phyloP scores from a whole-genome alignment of 2,329 filamentous ascomycete genomes.

The Elsinoe necatrix region DNA sequence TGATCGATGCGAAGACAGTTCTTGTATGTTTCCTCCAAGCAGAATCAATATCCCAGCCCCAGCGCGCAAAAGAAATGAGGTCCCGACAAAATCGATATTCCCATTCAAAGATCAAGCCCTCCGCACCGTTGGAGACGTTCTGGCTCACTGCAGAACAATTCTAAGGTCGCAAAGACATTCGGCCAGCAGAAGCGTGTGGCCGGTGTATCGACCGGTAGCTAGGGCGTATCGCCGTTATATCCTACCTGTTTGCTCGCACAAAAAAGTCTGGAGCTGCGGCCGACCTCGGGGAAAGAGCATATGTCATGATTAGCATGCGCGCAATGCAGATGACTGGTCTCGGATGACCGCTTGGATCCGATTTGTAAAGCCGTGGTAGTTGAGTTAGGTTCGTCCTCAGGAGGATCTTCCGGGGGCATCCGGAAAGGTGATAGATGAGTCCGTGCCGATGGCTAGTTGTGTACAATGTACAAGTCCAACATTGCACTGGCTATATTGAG shows the following conservation, averaged over 20 bases:
- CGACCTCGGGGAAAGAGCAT: background rate
- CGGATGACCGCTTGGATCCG: background rate
- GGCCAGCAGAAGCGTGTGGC: background rate
- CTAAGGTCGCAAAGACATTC: background rate
- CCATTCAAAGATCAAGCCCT: constrained; percentile 2
- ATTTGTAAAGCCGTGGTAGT: constrained; percentile 16
- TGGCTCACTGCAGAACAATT: constrained; percentile 1
- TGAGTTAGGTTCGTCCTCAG: background rate
- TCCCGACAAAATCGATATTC: constrained; percentile 4
- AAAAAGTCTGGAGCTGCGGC: background rate
- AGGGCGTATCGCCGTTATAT: constrained; percentile 10
- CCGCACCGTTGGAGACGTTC: background rate
- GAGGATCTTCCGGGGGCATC: background rate
- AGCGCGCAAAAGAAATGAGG: background rate
- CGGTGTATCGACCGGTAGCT: constrained; percentile 9
- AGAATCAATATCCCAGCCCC: constrained; percentile 7
- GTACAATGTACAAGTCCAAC: background rate
- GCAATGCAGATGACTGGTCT: background rate
- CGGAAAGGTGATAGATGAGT: background rate
- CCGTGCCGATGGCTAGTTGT: background rate
- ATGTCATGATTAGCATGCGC: background rate
- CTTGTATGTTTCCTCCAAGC: background rate
- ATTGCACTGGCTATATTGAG: background rate
- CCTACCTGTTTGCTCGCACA: background rate
- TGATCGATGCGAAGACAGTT: background rate